Evolutionary conservation across 2,329 filamentous ascomycete genomes (phyloP), one percentile per base, ranked within the genome.

Genomic region (Exserohilum rostratum): DNA sequence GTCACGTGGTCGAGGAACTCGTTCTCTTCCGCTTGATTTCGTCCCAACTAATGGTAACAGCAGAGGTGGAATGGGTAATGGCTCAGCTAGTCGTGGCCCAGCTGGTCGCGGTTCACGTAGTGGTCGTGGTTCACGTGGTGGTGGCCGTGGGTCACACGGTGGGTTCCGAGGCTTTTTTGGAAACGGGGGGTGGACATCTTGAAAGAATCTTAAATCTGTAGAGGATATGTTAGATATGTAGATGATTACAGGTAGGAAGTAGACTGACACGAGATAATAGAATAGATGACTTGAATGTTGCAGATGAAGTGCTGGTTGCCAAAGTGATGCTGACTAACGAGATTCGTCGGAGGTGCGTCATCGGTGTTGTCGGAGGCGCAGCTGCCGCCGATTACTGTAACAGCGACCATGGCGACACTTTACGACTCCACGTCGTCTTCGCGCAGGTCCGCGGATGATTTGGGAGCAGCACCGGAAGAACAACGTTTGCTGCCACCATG

Each of bases 401-500:
- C 42, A 50, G 9, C 17, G 17, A 45, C 37, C 40, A 55, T 55
- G 52, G 35, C 11, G 29, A 35, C n/a, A 39, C 30, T 18, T 30
- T 38, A 50, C 31, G 13, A 17, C 22, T 31, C 17, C 42, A 6
- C 35, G 17, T 15, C 34, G 12, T 31, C 31, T 35, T 20, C 7
- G 22, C 9, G 25, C 33, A 17, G 25, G 47, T 42, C 22, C 37
- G 25, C 15, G 42, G 52, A 22, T 42, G 37, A 46, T 4, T 10
- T 27, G 10, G 4, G 20, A 17, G 35, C 34, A 30, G 2, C 11
- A n/a, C 17, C 5, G 37, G 17, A 25, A 25, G 4, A 4, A 25
- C n/a, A 6, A 11, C 18, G 5, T 11, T 13, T n/a, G 17, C 40
- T 12, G 13, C 37, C 57, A 53, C 33, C 59, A 79, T 79, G 77